These are phyloP conservation scores for Adansonia madagascariensis DNA, from an alignment of 441 rosid genomes.

Conservation along the genomic window DNA sequence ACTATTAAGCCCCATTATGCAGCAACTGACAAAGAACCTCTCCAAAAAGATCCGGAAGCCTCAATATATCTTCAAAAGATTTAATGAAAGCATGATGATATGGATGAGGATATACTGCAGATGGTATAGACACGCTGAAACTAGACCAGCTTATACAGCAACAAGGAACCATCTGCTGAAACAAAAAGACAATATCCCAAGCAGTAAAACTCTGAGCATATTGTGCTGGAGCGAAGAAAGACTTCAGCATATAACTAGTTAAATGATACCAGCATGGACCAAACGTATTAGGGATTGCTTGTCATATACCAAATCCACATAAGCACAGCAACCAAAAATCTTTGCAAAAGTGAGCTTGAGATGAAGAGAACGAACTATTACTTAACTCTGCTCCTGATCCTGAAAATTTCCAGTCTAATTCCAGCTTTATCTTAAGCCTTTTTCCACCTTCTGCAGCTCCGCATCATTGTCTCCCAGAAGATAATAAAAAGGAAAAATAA, in stretches of 20 bases:
- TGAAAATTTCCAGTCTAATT: constrained; percentile 5
- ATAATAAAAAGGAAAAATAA: background rate
- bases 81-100: background rate
- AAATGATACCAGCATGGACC: constrained; percentile 18
- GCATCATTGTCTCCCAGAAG: constrained; percentile 16
- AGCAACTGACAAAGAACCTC: constrained; percentile 6
- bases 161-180: constrained; percentile 8
- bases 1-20: background rate
- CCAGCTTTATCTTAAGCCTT: constrained; percentile 14
- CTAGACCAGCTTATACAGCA: background rate
- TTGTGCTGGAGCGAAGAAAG: background rate
- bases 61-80: background rate
- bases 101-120: background rate
- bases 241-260: constrained; percentile 11
- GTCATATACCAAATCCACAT: constrained; percentile 16
- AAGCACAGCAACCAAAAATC: too few relatives aligned
- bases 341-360: too few relatives aligned
- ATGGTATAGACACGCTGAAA: constrained; percentile 20
- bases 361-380: constrained; percentile 21
- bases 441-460: constrained; percentile 13
- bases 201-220: background rate
- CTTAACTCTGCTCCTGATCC: constrained; percentile 16
- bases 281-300: background rate
- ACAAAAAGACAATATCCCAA: constrained; percentile 17
- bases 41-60: constrained; percentile 14